Conservation (phyloP, 306 rosid species). For the Lotus japonicus region DNA sequence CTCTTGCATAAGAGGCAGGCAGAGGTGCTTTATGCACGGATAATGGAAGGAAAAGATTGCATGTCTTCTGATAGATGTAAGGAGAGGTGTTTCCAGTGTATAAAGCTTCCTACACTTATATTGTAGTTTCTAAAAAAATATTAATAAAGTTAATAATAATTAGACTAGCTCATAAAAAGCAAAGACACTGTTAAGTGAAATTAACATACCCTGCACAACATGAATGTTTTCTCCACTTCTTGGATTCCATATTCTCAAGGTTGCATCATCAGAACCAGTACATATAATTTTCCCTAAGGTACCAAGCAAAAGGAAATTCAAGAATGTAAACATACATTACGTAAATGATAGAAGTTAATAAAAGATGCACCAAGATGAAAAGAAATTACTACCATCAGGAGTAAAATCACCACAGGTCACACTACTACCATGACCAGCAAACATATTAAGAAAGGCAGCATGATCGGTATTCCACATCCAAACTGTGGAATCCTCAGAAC, state of each 20-base stretch:
- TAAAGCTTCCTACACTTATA: neutral
- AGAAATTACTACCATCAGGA: constrained; percentile 68
- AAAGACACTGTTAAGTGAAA: neutral
- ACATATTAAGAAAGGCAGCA: constrained; percentile 44
- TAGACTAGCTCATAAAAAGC: neutral
- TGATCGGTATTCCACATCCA: constrained; percentile 96
- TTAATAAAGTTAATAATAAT: neutral
- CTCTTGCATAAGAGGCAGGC: neutral
- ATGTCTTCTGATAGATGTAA: neutral
- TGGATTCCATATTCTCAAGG: constrained; percentile 91
- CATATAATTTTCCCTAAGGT: constrained; percentile 71
- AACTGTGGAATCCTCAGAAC: constrained; percentile 68
- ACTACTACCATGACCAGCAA: constrained; percentile 68
- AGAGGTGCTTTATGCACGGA: neutral
- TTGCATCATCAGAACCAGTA: constrained; percentile 88
- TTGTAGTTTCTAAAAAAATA: neutral
- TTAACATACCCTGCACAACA: constrained; percentile 66
- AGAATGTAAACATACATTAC: neutral
- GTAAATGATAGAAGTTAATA: neutral
- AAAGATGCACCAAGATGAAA: constrained; percentile 18
- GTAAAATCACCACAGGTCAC: constrained; percentile 96
- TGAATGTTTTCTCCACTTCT: constrained; percentile 66
- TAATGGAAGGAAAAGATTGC: neutral
- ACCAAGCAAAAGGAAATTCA: constrained; percentile 19
- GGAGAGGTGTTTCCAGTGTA: neutral